These are phyloP conservation scores for Geranium rotundifolium DNA, from an alignment of 345 rosid species.

Conservation along the genomic window DNA sequence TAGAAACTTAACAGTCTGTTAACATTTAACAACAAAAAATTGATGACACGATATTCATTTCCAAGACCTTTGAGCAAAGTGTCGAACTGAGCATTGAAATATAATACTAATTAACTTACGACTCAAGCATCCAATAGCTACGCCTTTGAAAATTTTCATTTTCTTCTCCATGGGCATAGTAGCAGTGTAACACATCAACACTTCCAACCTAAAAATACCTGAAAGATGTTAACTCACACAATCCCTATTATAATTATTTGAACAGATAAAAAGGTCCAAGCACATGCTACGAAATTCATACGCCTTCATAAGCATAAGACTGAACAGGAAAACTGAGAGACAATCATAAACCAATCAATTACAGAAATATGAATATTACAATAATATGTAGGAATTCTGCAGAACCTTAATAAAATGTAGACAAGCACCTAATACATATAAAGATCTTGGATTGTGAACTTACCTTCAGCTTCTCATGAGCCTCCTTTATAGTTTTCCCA, in stretches of 20 bases:
- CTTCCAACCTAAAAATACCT: conserved; percentile 67
- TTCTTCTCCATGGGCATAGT: conserved; percentile 95
- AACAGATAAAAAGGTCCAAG: not conserved
- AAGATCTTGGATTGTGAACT: not conserved
- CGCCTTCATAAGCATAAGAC: not conserved
- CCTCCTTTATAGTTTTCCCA: conserved; percentile 84
- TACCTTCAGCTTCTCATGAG: conserved; percentile 86
- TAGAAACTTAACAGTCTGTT: not conserved
- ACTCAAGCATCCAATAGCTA: conserved; percentile 94
- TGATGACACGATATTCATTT: not conserved
- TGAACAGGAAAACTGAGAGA: not conserved
- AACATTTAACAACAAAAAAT: too few species aligned
- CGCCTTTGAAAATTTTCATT: conserved; percentile 89
- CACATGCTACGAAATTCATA: not conserved
- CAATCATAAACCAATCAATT: not conserved
- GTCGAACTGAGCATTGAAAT: not conserved
- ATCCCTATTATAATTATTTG: conserved; percentile 2
- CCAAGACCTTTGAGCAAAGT: not conserved
- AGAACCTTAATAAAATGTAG: not conserved
- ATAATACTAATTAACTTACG: conserved; percentile 35
- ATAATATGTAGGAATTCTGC: not conserved
- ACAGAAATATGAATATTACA: not conserved
- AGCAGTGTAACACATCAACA: conserved; percentile 83
- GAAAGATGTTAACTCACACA: conserved; percentile 21
- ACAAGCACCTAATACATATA: not conserved